A percentile compares a stretch with the other conserved stretches of the same genome.
phyloP scores from a whole-genome alignment of 345 rosid genomes.

The Syzygium aqueum region DNA sequence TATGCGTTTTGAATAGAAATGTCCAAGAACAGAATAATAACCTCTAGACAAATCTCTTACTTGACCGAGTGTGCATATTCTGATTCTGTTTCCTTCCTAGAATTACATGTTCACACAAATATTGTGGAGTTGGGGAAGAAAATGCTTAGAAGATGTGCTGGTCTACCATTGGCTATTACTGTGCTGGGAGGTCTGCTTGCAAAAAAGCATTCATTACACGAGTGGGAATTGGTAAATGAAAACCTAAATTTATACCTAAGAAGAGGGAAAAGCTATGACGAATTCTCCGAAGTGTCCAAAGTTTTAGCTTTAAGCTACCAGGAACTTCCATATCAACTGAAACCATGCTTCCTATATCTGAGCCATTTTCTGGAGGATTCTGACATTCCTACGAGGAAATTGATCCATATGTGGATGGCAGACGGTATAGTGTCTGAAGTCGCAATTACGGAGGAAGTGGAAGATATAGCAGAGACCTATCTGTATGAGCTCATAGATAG shows the following conservation, averaged over 20 bases:
- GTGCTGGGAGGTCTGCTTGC: constrained; percentile 35
- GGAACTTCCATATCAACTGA: constrained; percentile 12
- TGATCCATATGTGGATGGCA: constrained; percentile 34
- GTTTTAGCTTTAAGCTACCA: constrained; percentile 21
- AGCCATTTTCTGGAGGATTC: constrained; percentile 25
- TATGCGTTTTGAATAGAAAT: background rate
- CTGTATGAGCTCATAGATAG: constrained; percentile 21
- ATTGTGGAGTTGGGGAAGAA: constrained; percentile 21
- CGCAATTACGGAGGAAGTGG: constrained; percentile 1
- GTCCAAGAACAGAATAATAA: background rate
- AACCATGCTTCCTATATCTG: constrained; percentile 20
- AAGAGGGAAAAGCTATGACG: background rate
- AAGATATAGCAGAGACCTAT: constrained; percentile 19
- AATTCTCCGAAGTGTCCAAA: background rate
- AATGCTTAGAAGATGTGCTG: constrained; percentile 23
- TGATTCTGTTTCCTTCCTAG: background rate
- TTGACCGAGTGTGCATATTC: background rate
- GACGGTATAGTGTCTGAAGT: constrained; percentile 16
- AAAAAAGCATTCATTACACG: constrained; percentile 3
- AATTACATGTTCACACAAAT: background rate
- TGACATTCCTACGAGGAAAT: constrained; percentile 22
- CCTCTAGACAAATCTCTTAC: background rate
- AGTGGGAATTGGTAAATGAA: constrained; percentile 15
- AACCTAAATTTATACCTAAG: constrained; percentile 4
- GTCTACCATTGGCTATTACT: constrained; percentile 24